These are phyloP conservation scores for Hortiboletus flavorubellus DNA, from an alignment of 768 basidiomycete genomes.

Conservation along the genomic window DNA sequence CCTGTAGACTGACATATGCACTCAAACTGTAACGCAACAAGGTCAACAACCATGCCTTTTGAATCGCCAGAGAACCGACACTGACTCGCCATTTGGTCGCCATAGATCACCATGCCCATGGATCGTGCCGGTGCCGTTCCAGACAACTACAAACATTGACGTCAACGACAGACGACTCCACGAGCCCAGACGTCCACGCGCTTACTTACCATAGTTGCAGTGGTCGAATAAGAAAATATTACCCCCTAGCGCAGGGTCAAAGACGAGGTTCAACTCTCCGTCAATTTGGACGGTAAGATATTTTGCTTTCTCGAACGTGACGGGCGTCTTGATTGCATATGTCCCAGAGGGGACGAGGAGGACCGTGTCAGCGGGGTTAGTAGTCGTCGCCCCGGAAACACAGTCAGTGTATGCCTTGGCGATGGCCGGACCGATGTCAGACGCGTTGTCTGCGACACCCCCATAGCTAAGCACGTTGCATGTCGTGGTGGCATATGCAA, in stretches of 20 bases:
- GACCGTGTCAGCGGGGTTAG: background rate
- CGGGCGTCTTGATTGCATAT: background rate
- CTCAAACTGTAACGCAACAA: background rate
- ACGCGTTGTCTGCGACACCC: slow-evolving; percentile 6
- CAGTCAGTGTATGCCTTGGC: slow-evolving; percentile 2
- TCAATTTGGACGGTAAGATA: slow-evolving; percentile 2
- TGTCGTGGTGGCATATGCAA: background rate
- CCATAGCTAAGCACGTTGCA: slow-evolving; percentile 8
- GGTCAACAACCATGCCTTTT: background rate
- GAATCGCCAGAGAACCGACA: background rate
- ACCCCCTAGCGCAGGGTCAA: background rate
- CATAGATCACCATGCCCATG: slow-evolving; percentile 5
- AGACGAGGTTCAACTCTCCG: slow-evolving; percentile 1
- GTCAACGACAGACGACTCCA: background rate
- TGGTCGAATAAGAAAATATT: slow-evolving; percentile 5
- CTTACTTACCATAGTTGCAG: slow-evolving; percentile 2
- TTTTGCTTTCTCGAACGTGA: background rate
- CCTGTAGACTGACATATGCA: background rate
- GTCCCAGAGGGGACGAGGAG: slow-evolving; percentile 6
- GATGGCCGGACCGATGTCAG: slow-evolving; percentile 5
- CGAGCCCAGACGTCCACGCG: background rate
- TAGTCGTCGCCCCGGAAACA: background rate
- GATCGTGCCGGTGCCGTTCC: slow-evolving; percentile 6
- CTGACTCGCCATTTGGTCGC: background rate
- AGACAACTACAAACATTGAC: background rate